Conservation (phyloP, 352 stramenopile species). For the Globisporangium paddicum region DNA sequence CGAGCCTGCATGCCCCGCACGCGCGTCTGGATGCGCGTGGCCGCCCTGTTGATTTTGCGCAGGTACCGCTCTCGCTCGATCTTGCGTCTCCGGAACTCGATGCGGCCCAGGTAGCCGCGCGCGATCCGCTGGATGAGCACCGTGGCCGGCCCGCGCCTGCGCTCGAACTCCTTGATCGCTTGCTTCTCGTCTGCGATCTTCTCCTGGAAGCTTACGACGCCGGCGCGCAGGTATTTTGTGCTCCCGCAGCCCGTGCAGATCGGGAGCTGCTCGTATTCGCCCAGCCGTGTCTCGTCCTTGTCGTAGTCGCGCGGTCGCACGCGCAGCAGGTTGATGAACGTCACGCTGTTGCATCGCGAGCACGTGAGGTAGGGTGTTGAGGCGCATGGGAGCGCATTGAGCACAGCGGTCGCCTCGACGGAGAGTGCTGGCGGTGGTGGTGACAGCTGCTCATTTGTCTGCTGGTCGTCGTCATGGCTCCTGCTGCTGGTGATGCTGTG, state of each 20-base stretch:
- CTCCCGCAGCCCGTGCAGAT: constrained; percentile 59
- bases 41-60: constrained; percentile 40
- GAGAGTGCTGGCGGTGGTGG: background rate
- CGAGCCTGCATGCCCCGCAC: constrained; percentile 61
- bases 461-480: background rate
- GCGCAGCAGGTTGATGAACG: constrained; percentile 61
- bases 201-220: constrained; percentile 71
- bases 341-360: constrained; percentile 70
- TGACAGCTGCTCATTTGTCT: background rate
- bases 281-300: constrained; percentile 15
- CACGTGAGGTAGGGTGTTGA: constrained; percentile 76
- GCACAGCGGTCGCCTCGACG: background rate
- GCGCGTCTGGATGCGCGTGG: constrained; percentile 52
- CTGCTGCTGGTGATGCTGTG: background rate
- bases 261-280: constrained; percentile 52
- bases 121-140: constrained; percentile 59
- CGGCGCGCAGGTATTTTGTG: constrained; percentile 62
- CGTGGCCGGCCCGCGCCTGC: constrained; percentile 40
- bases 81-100: constrained; percentile 44
- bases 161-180: constrained; percentile 63
- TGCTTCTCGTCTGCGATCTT: constrained; percentile 65
- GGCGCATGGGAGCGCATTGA: constrained; percentile 17
- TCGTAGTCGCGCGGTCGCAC: constrained; percentile 21
- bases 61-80: constrained; percentile 44
- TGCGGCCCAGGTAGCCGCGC: constrained; percentile 50